phyloP scores from a whole-genome alignment of 306 rosid species.

The Sechiopsis laciniata region DNA sequence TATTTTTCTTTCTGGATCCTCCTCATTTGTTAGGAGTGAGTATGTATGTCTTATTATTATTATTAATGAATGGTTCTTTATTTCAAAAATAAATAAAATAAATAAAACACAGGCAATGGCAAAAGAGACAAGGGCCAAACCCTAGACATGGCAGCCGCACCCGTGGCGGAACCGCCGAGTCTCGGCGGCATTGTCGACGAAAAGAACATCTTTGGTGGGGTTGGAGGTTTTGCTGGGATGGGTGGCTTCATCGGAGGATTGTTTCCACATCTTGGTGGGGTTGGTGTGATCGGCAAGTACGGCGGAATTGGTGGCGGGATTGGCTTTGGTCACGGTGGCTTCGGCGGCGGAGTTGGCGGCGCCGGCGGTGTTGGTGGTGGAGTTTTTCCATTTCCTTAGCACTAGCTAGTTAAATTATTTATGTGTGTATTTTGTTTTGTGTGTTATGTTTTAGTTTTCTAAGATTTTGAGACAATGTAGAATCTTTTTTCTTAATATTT shows the following conservation, averaged over 20 bases:
- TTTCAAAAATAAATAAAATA: no score
- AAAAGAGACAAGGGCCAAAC: constrained; percentile 12
- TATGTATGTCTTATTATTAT: no score
- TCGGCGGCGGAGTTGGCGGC: constrained; percentile 20
- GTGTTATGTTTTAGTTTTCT: background rate
- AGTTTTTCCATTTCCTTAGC: constrained; percentile 17
- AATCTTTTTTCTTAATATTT: no score
- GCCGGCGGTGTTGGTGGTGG: constrained; percentile 21
- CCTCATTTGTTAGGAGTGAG: no score
- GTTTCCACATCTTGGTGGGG: constrained; percentile 31
- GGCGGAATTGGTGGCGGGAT: constrained; percentile 23
- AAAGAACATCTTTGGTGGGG: constrained; percentile 45
- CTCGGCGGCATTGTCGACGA: constrained; percentile 29
- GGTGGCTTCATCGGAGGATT: constrained; percentile 36
- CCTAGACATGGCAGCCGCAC: constrained; percentile 36
- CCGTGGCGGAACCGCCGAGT: constrained; percentile 26
- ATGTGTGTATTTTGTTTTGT: background rate
- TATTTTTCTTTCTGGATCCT: no score
- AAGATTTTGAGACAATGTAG: background rate
- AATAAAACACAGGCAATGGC: background rate
- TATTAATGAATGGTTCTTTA: no score
- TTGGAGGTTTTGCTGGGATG: constrained; percentile 46
- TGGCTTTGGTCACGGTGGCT: constrained; percentile 13
- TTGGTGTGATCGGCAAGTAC: constrained; percentile 25
- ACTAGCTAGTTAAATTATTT: background rate